phyloP scores from a whole-genome alignment of 306 rosid species.

The Quillaja saponaria region DNA sequence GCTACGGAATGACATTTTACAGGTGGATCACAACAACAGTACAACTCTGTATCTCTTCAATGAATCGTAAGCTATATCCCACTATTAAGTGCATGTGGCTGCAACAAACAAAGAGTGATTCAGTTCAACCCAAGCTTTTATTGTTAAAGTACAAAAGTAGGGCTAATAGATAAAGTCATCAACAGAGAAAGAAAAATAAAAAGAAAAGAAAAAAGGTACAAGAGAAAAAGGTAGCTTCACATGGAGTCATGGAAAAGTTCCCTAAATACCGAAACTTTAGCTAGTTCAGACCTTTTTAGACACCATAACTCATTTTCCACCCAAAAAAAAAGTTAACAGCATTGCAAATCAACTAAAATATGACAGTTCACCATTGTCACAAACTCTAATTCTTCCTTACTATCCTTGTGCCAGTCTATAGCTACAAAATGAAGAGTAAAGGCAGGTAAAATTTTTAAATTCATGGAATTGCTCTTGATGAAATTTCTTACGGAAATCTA shows the following conservation, averaged over 20 bases:
- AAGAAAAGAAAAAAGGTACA: not conserved
- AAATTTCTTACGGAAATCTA: not conserved
- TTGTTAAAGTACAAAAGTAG: not conserved
- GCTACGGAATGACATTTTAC: conserved; percentile 85
- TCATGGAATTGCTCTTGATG: not conserved
- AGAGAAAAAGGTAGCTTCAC: conserved; percentile 21
- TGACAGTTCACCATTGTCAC: not conserved
- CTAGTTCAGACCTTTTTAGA: not conserved
- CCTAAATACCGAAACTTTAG: conserved; percentile 17
- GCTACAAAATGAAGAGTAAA: conserved; percentile 2
- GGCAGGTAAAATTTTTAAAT: not conserved
- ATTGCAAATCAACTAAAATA: not conserved
- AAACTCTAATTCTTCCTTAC: conserved; percentile 6
- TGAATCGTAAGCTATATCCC: conserved; percentile 31
- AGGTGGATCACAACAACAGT: conserved; percentile 19
- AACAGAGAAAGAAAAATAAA: conserved; percentile 4
- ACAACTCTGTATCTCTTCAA: conserved; percentile 26
- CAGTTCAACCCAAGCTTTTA: conserved; percentile 19
- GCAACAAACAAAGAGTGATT: conserved; percentile 28
- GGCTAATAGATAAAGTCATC: not conserved
- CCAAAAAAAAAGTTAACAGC: not conserved
- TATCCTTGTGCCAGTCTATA: too few species aligned
- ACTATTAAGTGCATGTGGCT: conserved; percentile 37
- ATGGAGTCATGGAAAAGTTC: conserved; percentile 18
- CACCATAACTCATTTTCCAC: not conserved